Conservation (phyloP, 1,139 yeast species). For the Spencermartinsiella ligniputridi region DNA sequence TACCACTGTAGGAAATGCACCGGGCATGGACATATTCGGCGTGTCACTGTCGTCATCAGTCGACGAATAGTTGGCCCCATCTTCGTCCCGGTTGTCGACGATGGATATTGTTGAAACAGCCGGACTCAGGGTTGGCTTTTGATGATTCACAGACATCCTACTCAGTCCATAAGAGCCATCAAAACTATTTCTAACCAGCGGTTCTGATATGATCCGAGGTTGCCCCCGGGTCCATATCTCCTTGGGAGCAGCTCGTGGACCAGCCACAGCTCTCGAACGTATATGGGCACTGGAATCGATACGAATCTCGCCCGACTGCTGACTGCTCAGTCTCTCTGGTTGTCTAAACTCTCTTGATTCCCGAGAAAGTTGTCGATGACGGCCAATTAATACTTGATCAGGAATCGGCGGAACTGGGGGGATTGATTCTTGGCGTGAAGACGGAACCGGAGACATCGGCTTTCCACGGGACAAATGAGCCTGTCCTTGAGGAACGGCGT, state of each 20-base stretch:
- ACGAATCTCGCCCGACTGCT: not conserved
- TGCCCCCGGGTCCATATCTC: not conserved
- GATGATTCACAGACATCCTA: not conserved
- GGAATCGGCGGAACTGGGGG: constrained; percentile 27
- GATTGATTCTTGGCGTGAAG: constrained; percentile 6
- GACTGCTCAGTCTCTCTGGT: not conserved
- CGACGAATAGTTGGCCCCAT: not conserved
- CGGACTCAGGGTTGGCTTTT: not conserved
- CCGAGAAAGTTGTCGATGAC: constrained; percentile 14
- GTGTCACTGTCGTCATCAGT: not conserved
- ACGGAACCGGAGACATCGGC: constrained; percentile 16
- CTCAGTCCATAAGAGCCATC: not conserved
- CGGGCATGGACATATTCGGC: not conserved
- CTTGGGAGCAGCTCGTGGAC: constrained; percentile 1
- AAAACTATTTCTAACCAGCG: not conserved
- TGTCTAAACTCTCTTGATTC: not conserved
- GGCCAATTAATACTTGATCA: constrained; percentile 19
- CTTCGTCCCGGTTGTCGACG: not conserved
- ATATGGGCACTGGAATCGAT: not conserved
- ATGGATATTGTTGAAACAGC: not conserved
- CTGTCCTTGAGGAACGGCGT: not conserved
- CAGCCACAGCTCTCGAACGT: not conserved
- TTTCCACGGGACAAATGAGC: constrained; percentile 3
- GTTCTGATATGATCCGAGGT: not conserved
- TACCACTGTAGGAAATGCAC: not conserved